These are phyloP conservation scores for Trypanosoma caninum DNA, from an alignment of 208 protist species.

Conservation along the genomic window DNA sequence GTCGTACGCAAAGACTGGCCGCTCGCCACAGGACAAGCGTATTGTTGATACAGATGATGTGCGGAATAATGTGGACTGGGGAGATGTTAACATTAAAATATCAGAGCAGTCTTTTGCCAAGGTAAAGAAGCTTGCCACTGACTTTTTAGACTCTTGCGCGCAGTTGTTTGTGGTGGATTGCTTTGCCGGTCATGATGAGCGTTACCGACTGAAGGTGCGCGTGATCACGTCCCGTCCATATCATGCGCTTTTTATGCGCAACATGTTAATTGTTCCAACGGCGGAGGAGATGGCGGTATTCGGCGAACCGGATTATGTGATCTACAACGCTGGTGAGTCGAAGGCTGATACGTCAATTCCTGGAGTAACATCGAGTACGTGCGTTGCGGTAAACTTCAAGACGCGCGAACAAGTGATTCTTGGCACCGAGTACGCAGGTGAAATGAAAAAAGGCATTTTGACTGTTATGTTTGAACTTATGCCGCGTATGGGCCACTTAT, in stretches of 20 bases:
- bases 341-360: conserved; percentile 85
- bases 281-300: conserved; percentile 87
- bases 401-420: conserved; percentile 92
- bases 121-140: conserved; percentile 85
- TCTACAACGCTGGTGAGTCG: conserved; percentile 94
- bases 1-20: conserved; percentile 92
- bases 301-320: conserved; percentile 94
- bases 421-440: conserved; percentile 95
- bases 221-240: conserved; percentile 92
- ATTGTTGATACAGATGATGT: conserved; percentile 80
- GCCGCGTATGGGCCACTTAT: conserved; percentile 89
- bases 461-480: conserved; percentile 96
- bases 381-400: conserved; percentile 84
- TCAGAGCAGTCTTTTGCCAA: conserved; percentile 89
- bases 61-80: conserved; percentile 92
- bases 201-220: conserved; percentile 93
- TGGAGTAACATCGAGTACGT: conserved; percentile 74
- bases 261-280: conserved; percentile 95
- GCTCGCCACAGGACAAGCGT: conserved; percentile 94
- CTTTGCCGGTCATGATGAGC: conserved; percentile 91
- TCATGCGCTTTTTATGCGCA: conserved; percentile 96
- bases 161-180: conserved; percentile 94
- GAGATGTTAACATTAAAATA: conserved; percentile 92
- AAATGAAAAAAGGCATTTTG: conserved; percentile 98
- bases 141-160: conserved; percentile 92